These are phyloP conservation scores for Starmerella floris DNA, from an alignment of 805 yeast genomes.

Conservation along the genomic window DNA sequence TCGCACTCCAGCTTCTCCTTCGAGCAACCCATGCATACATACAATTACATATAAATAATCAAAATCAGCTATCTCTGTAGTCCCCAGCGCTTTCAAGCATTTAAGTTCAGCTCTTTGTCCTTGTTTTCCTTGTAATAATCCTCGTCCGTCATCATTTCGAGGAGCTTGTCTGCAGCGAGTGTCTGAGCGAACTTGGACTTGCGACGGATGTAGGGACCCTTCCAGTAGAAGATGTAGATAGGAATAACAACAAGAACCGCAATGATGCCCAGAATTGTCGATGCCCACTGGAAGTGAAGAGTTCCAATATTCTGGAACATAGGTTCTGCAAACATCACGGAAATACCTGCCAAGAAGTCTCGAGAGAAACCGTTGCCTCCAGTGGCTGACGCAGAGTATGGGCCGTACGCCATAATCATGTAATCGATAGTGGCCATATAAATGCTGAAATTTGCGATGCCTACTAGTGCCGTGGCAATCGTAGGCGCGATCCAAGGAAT, in stretches of 20 bases:
- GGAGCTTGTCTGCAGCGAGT: constrained; percentile 15
- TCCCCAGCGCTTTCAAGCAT: too few relatives aligned
- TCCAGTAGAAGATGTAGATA: constrained; percentile 32
- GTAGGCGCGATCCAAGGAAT: constrained; percentile 34
- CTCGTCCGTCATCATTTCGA: constrained; percentile 18
- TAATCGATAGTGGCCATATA: constrained; percentile 36
- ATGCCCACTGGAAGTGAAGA: constrained; percentile 31
- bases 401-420: constrained; percentile 34
- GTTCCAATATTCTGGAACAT: constrained; percentile 29
- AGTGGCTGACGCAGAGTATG: constrained; percentile 34
- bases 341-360: constrained; percentile 32
- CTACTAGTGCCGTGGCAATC: constrained; percentile 30
- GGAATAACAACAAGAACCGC: constrained; percentile 30
- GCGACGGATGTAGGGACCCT: constrained; percentile 30
- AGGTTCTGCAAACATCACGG: constrained; percentile 32
- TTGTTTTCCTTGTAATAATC: constrained; percentile 5
- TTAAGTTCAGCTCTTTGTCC: neutral
- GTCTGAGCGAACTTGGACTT: constrained; percentile 30
- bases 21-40: too few relatives aligned
- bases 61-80: too few relatives aligned
- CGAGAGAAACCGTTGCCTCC: constrained; percentile 35
- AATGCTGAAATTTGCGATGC: constrained; percentile 32
- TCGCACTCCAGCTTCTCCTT: too few relatives aligned
- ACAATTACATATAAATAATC: too few relatives aligned
- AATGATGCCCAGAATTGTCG: constrained; percentile 30